A percentile compares a stretch with the other conserved stretches of the same genome.
Conservation (phyloP, 148 eudicot genomes). For the Silene latifolia region DNA sequence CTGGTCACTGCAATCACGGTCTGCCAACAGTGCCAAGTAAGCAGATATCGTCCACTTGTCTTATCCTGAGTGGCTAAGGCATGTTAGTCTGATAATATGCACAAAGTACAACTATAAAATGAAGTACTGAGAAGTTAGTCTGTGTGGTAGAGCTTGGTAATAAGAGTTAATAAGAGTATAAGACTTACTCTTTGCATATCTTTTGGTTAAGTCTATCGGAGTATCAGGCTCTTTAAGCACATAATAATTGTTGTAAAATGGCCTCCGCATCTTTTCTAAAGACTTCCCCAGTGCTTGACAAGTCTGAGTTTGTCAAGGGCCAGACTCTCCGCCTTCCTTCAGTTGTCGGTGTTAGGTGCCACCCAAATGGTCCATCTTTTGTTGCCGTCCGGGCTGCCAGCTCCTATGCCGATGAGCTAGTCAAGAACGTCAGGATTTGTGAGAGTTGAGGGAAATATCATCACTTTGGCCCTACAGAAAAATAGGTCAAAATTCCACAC, state of each 20-base stretch:
- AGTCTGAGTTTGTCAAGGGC: too few species aligned
- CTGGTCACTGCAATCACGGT: too few species aligned
- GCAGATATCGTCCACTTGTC: conserved; percentile 55
- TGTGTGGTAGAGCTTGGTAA: conserved; percentile 56
- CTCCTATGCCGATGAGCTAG: conserved; percentile 86
- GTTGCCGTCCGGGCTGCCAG: conserved; percentile 50
- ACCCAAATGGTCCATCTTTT: conserved; percentile 34
- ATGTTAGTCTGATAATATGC: conserved; percentile 26
- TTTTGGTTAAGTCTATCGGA: conserved; percentile 13
- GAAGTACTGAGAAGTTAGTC: conserved; percentile 7
- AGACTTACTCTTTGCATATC: conserved; percentile 33
- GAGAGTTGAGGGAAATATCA: background rate
- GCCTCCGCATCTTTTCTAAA: too few species aligned
- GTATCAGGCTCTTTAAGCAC: conserved; percentile 54
- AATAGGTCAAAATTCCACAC: background rate
- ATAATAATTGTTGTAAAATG: too few species aligned
- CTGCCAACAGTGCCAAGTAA: conserved; percentile 27
- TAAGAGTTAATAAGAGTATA: too few species aligned
- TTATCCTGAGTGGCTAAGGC: conserved; percentile 29
- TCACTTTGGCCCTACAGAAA: background rate
- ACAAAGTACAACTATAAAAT: conserved; percentile 34
- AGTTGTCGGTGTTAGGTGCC: conserved; percentile 35
- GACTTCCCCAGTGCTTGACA: too few species aligned
- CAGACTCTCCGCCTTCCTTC: conserved; percentile 60
- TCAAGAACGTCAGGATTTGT: conserved; percentile 46